phyloP scores from a whole-genome alignment of 805 yeast species.

The Saccharomycopsis microspora region DNA sequence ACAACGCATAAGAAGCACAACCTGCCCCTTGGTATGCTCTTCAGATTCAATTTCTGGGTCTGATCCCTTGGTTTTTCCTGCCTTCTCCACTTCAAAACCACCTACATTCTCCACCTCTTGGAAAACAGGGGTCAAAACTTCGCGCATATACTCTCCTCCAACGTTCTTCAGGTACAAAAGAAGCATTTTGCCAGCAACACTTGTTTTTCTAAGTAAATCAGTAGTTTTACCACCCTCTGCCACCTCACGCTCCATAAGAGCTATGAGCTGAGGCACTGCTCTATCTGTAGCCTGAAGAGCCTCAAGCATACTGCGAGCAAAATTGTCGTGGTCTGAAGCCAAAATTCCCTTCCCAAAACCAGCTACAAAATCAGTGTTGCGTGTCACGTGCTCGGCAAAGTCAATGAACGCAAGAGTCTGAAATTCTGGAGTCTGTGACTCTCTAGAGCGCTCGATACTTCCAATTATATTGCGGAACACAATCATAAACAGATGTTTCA shows the following conservation, averaged over 20 bases:
- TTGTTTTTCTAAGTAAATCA: slow-evolving; percentile 64
- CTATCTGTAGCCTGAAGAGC: slow-evolving; percentile 2
- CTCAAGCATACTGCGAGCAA: slow-evolving; percentile 7
- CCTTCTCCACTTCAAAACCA: slow-evolving; percentile 57
- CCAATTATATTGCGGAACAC: slow-evolving; percentile 61
- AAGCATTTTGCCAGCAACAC: slow-evolving; percentile 69
- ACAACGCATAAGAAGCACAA: slow-evolving; percentile 41
- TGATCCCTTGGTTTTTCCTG: slow-evolving; percentile 15
- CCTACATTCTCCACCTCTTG: slow-evolving; percentile 39
- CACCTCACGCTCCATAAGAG: slow-evolving; percentile 18
- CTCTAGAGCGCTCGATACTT: slow-evolving; percentile 19
- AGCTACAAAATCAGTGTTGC: slow-evolving; percentile 33
- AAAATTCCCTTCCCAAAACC: slow-evolving; percentile 20
- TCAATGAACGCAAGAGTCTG: slow-evolving; percentile 20
- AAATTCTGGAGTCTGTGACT: slow-evolving; percentile 18
- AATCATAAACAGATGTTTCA: slow-evolving; percentile 62
- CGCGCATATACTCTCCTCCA: slow-evolving; percentile 46
- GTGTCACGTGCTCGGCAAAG: slow-evolving; percentile 23
- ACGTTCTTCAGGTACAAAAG: slow-evolving; percentile 62
- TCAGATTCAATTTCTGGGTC: not conserved
- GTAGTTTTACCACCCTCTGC: not conserved
- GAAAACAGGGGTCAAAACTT: slow-evolving; percentile 46
- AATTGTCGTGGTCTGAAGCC: slow-evolving; percentile 8
- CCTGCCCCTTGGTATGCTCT: slow-evolving; percentile 15
- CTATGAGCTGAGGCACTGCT: slow-evolving; percentile 8